Evolutionary conservation across 805 yeast species (phyloP), one percentile per base, ranked within the genome.

Genomic region (Monosporozyma servazzii): DNA sequence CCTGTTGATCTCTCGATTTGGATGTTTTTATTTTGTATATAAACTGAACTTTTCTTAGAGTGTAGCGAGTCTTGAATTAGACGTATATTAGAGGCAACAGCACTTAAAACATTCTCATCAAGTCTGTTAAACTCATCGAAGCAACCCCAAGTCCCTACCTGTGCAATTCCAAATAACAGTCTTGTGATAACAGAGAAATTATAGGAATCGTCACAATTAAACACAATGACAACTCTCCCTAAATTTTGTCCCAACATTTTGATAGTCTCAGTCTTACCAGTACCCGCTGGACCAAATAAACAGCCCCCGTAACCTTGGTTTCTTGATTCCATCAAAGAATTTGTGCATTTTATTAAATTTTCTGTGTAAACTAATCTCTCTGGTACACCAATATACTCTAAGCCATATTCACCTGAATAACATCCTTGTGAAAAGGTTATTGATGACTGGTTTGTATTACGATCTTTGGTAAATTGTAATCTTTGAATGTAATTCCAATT

Each of bases 201-300:
- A 70, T 88, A 91, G 0, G 86, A 71, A 48, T 90, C 96, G 60
- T 91, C 98, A 70, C 98, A 91, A 62, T 88, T 84, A 65, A 91
- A 90, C 0, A 91, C 96, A 10, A 86, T 65, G 0, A 88, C 96
- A 78, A 81, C 78, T 52, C 80, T 75, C 7, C 98, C 98, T 7
- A 91, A 69, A 39, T 79, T 80, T 42, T 80, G 80, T 1, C 93
- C 96, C 30, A 90, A 70, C 0, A 95, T 86, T 63, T 91, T 91
- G 25, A 91, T 76, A 0, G 95, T 77, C 63, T 91, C 98, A 0
- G 98, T 91, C 63, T 91, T 91, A 56, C 98, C 98, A 0, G 98
- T 91, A 42, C 98, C 98, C 2, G 98, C 96, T 1, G 98, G 97
- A 0, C 98, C 98, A 66, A 85, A 81, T 0, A 95, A 84, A 1